Base-by-base conservation (phyloP, 2,329 filamentous ascomycete species). In the Sordariomycetes sp. region DNA sequence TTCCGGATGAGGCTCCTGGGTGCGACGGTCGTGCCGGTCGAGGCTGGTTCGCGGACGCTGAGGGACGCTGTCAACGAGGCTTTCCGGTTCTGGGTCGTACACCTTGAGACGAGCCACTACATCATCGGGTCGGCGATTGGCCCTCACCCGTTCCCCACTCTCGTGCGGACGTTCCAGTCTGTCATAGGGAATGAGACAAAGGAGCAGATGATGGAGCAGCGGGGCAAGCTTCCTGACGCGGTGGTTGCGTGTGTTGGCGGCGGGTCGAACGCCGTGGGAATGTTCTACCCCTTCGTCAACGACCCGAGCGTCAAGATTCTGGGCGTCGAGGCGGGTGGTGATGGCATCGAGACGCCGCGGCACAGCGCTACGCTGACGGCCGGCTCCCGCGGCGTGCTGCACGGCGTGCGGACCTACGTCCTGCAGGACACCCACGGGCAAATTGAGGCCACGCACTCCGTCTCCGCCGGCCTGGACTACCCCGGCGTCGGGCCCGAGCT, bases 1-100 rank as follows among this genome's bases (percentile, higher is more conserved):
- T 99, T 99, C 83, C 88, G 94, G 52, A 99, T 99, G 83, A 94
- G 95, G 72, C 82, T 99, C 12, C 86, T 99, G 6, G 94, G 94
- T 60, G 94, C 94, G 55, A 88, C 88, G 65, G 94, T 99, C 50
- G 82, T 99, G 48, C 88, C 94, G 3, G 94, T 99, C 53, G 91
- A 97, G 70, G 89, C 92, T 53, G 94, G 94, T 58, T 90, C 88
- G 65, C 84, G 85, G 66, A 93, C 89, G 3, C 83, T 92, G 34
- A 86, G 89, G 60, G 89, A 93, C 67, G 89, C 93, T 3, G 93
- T 97, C 74, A 97, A 97, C 75, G 93, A 99, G 74, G 92, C 94
- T 22, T 77, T 99, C 68, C 88, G 94, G 53, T 86, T 89, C 62
- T 99, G 94, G 94, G 92, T 99, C 20, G 88, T 92, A 59, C 82